Percentiles rank a stretch among this genome's conserved stretches.
These are phyloP conservation scores for Backusella liffmaniae DNA, from an alignment of 192 early-diverging fungal species.

Conservation along the genomic window DNA sequence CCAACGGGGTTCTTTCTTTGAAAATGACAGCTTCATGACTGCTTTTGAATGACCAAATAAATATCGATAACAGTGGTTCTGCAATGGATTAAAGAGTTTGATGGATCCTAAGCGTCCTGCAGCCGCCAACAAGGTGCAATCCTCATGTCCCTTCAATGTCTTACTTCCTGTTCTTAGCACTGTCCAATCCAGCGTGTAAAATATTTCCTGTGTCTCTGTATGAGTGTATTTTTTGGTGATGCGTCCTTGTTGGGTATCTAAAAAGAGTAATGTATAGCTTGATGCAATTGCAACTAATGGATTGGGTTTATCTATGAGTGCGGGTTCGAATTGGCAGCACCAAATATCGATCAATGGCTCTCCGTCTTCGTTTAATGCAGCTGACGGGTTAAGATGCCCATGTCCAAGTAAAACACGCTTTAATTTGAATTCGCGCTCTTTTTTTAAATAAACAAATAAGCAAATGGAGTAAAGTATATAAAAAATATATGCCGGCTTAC, in stretches of 20 bases:
- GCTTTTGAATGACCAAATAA: slow-evolving; percentile 43
- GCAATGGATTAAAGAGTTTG: slow-evolving; percentile 46
- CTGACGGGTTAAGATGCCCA: slow-evolving; percentile 9
- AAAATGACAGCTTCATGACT: slow-evolving; percentile 41
- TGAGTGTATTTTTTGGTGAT: slow-evolving; percentile 49
- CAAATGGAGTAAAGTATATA: not conserved
- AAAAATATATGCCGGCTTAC: not conserved
- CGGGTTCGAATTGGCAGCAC: slow-evolving; percentile 44
- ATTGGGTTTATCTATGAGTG: slow-evolving; percentile 15
- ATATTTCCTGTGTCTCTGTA: slow-evolving; percentile 41
- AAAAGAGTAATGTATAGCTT: slow-evolving; percentile 41
- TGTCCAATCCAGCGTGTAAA: slow-evolving; percentile 52
- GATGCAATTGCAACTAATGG: slow-evolving; percentile 43
- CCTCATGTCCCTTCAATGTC: not conserved
- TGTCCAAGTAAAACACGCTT: slow-evolving; percentile 12
- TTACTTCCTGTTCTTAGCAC: slow-evolving; percentile 15
- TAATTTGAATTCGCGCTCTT: slow-evolving; percentile 16
- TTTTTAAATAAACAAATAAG: not conserved
- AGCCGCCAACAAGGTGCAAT: slow-evolving; percentile 40
- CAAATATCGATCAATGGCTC: slow-evolving; percentile 37
- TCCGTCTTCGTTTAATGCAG: slow-evolving; percentile 25
- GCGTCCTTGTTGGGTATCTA: slow-evolving; percentile 41
- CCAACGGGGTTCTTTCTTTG: slow-evolving; percentile 41
- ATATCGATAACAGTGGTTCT: slow-evolving; percentile 46
- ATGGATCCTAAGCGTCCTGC: slow-evolving; percentile 48